Evolutionary conservation across 179 eudicot genomes (phyloP), one percentile per base, ranked within the genome.

Genomic region (Monotropa hypopitys): DNA sequence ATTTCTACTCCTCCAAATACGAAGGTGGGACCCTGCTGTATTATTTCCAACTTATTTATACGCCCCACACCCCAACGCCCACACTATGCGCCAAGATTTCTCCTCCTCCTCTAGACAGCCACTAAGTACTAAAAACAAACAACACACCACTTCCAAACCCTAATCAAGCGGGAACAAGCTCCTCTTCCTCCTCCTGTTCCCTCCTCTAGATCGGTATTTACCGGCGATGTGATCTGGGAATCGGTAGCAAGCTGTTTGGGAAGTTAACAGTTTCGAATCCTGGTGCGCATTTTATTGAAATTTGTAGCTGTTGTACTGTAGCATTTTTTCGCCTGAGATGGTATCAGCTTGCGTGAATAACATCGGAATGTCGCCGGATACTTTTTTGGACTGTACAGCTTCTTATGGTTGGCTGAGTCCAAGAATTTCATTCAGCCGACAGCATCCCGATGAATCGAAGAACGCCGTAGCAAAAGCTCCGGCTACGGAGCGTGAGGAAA

Each of bases 331-430:
- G 66, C 77, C 50, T 76, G 49, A 77, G 67, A 93, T 93, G 98
- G 97, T 95, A 51, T 93, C 98, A 0, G 95, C 97, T 11, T 93
- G 97, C 67, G 88, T 93, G 1, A 91, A 91, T 81, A 85, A 84
- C 67, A 83, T 89, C 78, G 82, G 84, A 26, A 38, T 86, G 79
- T 78, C 90, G 71, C 87, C 89, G 75, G 90, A 88, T 4, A 85
- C 38, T 13, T 89, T 91, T 28, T 80, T 80, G 50, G 86, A 84
- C 76, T 76, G 82, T 38, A 81, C 89, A 70, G 43, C 82, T 66
- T 75, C 92, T 35, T 87, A 78, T 77, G 83, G 88, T 0, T 90
- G 92, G 96, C 76, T 88, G 43, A 87, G 81, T 53, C 90, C 93
- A 30, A 76, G 89, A 47, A 69, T 87, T 45, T 87, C 91, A 0